Conservation (phyloP, 2,329 filamentous ascomycete species). For the Fusarium chuoi region DNA sequence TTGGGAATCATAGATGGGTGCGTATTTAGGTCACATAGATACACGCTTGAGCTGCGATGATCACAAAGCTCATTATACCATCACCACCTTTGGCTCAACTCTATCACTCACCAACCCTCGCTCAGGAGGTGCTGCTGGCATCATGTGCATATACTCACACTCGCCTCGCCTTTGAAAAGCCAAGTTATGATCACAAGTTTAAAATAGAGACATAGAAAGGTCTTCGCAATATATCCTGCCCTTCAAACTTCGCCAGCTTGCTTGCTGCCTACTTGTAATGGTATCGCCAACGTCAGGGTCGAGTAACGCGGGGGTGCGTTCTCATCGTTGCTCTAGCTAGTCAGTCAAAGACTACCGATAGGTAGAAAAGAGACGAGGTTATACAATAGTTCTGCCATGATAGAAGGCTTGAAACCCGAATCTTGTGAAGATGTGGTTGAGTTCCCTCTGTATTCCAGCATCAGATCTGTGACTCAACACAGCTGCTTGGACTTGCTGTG, state of each 20-base stretch:
- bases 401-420: neutral
- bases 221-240: accelerated
- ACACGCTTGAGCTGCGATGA: neutral
- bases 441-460: neutral
- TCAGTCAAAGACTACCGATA: too few relatives aligned
- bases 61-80: neutral
- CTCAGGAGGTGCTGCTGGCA: neutral
- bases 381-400: too few relatives aligned
- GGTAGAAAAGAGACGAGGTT: accelerated
- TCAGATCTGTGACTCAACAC: neutral
- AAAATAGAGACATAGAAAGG: accelerated
- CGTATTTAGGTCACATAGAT: neutral
- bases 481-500: too few relatives aligned
- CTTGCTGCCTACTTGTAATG: too few relatives aligned
- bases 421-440: neutral
- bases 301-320: neutral
- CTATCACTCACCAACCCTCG: neutral
- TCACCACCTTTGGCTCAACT: neutral
- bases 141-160: neutral
- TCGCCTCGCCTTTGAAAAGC: accelerated
- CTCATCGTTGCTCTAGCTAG: too few relatives aligned
- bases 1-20: neutral
- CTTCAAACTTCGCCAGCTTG: neutral
- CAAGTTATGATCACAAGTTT: too few relatives aligned
- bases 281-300: too few relatives aligned